phyloP scores from a whole-genome alignment of 192 early-diverging fungal genomes.

The Rhizophlyctis rosea region DNA sequence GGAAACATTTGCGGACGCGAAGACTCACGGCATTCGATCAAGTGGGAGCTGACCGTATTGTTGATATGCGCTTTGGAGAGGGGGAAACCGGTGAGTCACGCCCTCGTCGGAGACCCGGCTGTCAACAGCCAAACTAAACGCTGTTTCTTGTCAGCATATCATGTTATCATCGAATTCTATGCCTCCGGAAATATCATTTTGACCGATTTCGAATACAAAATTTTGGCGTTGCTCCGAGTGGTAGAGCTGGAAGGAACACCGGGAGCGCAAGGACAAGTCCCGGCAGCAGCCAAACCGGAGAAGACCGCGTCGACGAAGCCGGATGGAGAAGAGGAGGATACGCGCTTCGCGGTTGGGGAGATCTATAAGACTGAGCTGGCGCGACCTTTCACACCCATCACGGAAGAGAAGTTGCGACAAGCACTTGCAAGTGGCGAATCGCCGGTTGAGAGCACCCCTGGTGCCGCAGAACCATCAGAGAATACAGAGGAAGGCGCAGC shows the following conservation, averaged over 20 bases:
- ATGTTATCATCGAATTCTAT: constrained; percentile 55
- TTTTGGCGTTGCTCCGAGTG: constrained; percentile 79
- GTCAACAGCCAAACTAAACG: constrained; percentile 26
- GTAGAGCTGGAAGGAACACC: constrained; percentile 78
- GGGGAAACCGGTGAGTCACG: constrained; percentile 22
- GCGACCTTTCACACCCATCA: constrained; percentile 55
- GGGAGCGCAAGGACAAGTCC: constrained; percentile 5
- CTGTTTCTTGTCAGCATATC: no score
- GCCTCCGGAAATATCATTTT: constrained; percentile 90
- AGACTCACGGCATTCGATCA: constrained; percentile 76
- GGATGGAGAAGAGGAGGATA: constrained; percentile 27
- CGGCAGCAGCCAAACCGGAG: background rate
- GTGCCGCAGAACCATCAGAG: background rate
- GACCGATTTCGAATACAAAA: constrained; percentile 82
- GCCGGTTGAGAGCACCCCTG: background rate
- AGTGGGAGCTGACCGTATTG: constrained; percentile 84
- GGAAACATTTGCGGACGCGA: constrained; percentile 86
- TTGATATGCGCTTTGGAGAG: constrained; percentile 91
- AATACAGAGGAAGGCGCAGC: background rate
- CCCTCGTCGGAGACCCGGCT: background rate
- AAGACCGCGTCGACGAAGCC: background rate
- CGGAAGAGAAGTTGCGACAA: constrained; percentile 49
- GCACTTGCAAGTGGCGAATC: constrained; percentile 55
- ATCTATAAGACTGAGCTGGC: constrained; percentile 66
- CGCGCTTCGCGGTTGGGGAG: constrained; percentile 77